Evolutionary conservation across 352 stramenopile genomes (phyloP).

Genomic region (Phytopythium aichiense): DNA sequence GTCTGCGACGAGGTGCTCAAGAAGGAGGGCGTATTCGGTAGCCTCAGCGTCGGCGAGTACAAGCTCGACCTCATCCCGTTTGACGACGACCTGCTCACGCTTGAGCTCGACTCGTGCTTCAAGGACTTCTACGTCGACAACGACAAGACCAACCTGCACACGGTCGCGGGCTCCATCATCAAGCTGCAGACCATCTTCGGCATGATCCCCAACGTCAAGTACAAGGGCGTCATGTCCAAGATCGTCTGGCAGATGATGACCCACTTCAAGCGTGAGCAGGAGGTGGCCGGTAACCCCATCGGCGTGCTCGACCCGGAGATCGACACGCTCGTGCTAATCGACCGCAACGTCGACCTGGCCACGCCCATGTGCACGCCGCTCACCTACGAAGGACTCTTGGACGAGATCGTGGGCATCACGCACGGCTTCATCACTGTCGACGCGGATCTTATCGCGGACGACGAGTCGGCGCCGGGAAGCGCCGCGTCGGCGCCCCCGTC

Average conservation of each 20-base stretch:
- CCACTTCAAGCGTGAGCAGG: slow-evolving; percentile 90
- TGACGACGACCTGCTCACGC: slow-evolving; percentile 92
- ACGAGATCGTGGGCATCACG: slow-evolving; percentile 95
- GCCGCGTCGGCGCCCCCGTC: slow-evolving; percentile 4
- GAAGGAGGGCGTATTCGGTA: slow-evolving; percentile 87
- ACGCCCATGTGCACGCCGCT: slow-evolving; percentile 95
- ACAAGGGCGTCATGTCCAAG: slow-evolving; percentile 89
- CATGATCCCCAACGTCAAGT: slow-evolving; percentile 93
- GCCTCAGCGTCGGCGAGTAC: slow-evolving; percentile 86
- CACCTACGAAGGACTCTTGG: slow-evolving; percentile 96
- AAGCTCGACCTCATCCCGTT: slow-evolving; percentile 94
- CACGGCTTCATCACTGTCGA: slow-evolving; percentile 86
- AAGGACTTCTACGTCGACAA: slow-evolving; percentile 85
- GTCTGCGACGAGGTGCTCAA: slow-evolving; percentile 90
- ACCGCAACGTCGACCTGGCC: slow-evolving; percentile 94
- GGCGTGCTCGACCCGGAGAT: slow-evolving; percentile 85
- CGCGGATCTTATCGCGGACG: slow-evolving; percentile 70
- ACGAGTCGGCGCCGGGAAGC: slow-evolving; percentile 35
- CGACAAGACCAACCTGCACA: slow-evolving; percentile 87
- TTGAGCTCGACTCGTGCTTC: slow-evolving; percentile 90
- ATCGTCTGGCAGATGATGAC: slow-evolving; percentile 91
- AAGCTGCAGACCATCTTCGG: slow-evolving; percentile 93
- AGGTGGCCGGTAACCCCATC: slow-evolving; percentile 75
- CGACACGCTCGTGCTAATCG: slow-evolving; percentile 93
- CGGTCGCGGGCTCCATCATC: slow-evolving; percentile 84